Conservation (phyloP, 352 stramenopile species). For the Phytophthora rubi region DNA sequence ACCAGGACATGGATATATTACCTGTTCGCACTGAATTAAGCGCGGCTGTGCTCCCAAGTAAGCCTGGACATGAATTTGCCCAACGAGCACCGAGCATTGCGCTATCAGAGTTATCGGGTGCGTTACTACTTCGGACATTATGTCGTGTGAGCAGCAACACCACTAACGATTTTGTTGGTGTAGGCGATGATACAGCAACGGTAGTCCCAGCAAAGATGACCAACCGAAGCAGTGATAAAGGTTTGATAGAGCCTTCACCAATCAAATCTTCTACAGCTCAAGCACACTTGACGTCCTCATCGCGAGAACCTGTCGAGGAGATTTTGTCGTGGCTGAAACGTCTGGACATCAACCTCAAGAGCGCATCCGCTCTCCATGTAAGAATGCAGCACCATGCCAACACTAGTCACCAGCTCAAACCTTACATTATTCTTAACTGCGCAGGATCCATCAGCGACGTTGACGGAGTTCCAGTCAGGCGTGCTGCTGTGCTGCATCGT, state of each 20-base stretch:
- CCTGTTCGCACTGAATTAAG: conserved; percentile 1
- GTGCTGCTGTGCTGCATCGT: conserved; percentile 71
- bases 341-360: conserved; percentile 39
- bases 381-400: neutral
- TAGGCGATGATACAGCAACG: neutral
- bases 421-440: neutral
- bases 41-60: neutral
- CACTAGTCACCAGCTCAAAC: neutral
- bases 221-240: neutral
- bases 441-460: conserved; percentile 32
- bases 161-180: neutral
- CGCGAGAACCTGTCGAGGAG: conserved; percentile 16
- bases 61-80: neutral
- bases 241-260: neutral
- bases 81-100: conserved; percentile 9
- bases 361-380: conserved; percentile 45
- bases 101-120: conserved; percentile 24
- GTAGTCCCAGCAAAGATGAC: neutral
- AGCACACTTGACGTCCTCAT: neutral
- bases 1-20: conserved; percentile 11
- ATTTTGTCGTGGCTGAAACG: conserved; percentile 50
- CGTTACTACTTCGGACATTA: neutral
- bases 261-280: neutral
- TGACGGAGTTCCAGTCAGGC: conserved; percentile 67
- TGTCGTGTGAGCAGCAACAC: neutral